A percentile compares a stretch with the other conserved stretches of the same genome.
phyloP scores from a whole-genome alignment of 257 asterid genomes.

The Lycium barbarum region DNA sequence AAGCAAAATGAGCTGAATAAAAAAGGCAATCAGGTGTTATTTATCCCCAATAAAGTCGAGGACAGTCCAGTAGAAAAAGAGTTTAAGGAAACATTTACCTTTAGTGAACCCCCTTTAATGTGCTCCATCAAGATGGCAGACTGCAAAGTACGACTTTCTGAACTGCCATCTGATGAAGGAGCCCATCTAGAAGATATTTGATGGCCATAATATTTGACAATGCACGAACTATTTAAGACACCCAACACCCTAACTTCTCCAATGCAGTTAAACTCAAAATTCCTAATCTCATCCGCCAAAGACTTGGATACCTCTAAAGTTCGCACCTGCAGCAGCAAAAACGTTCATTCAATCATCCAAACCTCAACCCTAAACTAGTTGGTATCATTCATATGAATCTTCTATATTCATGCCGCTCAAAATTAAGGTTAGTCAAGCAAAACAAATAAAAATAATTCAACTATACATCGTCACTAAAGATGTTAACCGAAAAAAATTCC shows the following conservation, averaged over 20 bases:
- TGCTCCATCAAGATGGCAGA: conserved; percentile 88
- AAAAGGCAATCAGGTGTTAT: conserved; percentile 4
- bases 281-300: conserved; percentile 69
- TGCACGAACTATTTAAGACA: conserved; percentile 80
- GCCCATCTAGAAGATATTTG: conserved; percentile 87
- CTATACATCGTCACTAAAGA: neutral
- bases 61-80: neutral
- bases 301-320: conserved; percentile 62
- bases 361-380: conserved; percentile 11
- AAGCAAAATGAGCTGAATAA: conserved; percentile 18
- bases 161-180: conserved; percentile 53
- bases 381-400: neutral
- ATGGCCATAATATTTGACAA: conserved; percentile 82
- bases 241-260: conserved; percentile 91
- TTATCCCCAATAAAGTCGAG: neutral
- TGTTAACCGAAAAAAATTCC: neutral
- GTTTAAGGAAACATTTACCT: conserved; percentile 51
- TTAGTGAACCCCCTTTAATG: conserved; percentile 89
- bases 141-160: conserved; percentile 61
- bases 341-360: conserved; percentile 17
- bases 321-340: conserved; percentile 69
- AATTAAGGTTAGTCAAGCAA: neutral
- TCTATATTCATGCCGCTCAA: neutral
- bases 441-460: neutral
- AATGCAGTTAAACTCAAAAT: conserved; percentile 75